Conservation (phyloP, 148 eudicot genomes). For the Chenopodium album region DNA sequence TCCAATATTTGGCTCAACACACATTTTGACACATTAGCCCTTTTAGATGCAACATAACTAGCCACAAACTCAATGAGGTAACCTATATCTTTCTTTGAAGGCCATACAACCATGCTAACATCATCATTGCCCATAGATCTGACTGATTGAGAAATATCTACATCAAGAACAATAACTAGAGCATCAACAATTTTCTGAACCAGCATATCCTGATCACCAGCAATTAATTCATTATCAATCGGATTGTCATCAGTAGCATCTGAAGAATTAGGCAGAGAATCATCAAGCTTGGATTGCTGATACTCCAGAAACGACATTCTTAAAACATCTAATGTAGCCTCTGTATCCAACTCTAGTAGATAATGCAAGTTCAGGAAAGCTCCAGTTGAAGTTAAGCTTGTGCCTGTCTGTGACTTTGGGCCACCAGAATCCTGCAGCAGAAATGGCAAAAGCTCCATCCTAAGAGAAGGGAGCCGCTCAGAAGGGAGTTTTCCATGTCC, state of each 20-base stretch:
- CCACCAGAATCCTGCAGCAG: slow-evolving; percentile 69
- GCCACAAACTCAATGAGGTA: slow-evolving; percentile 76
- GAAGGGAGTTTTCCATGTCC: slow-evolving; percentile 75
- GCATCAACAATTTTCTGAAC: slow-evolving; percentile 72
- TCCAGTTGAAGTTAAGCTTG: slow-evolving; percentile 42
- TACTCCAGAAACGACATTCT: slow-evolving; percentile 55
- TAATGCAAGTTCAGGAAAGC: slow-evolving; percentile 56
- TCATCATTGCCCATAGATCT: slow-evolving; percentile 45
- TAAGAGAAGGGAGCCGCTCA: slow-evolving; percentile 62
- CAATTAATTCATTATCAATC: slow-evolving; percentile 28
- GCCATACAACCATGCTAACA: slow-evolving; percentile 53
- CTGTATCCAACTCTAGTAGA: slow-evolving; percentile 76
- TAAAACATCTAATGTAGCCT: slow-evolving; percentile 85
- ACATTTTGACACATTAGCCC: slow-evolving; percentile 54
- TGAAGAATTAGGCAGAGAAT: slow-evolving; percentile 31
- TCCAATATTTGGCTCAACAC: slow-evolving; percentile 71
- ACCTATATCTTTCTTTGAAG: slow-evolving; percentile 66
- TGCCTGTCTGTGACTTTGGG: slow-evolving; percentile 39
- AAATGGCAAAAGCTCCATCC: slow-evolving; percentile 75
- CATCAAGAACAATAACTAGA: slow-evolving; percentile 63
- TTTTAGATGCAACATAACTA: slow-evolving; percentile 51
- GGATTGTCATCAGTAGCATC: slow-evolving; percentile 29
- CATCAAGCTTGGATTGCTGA: slow-evolving; percentile 28
- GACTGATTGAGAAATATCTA: slow-evolving; percentile 42
- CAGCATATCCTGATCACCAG: slow-evolving; percentile 40